A percentile compares a stretch with the other conserved stretches of the same genome.
phyloP scores from a whole-genome alignment of 345 rosid genomes.

The Lepidium sativum region DNA sequence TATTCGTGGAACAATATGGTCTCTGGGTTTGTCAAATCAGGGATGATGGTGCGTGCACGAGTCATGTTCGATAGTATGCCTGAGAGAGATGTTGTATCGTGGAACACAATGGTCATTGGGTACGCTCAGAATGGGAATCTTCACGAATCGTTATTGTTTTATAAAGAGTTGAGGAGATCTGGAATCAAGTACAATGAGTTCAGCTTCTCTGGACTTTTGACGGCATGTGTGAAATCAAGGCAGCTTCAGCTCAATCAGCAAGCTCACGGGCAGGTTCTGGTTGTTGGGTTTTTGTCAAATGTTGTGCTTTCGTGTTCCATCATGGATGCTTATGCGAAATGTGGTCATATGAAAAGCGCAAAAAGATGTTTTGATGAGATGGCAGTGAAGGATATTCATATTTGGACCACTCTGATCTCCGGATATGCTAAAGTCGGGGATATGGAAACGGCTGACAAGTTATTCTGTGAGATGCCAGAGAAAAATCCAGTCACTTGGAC shows the following conservation, averaged over 20 bases:
- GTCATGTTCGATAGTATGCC: slow-evolving; percentile 67
- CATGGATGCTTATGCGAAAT: slow-evolving; percentile 63
- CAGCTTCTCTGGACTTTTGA: slow-evolving; percentile 59
- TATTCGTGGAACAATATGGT: slow-evolving; percentile 68
- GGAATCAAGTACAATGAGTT: slow-evolving; percentile 51
- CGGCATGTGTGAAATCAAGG: slow-evolving; percentile 45
- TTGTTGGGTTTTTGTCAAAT: slow-evolving; percentile 49
- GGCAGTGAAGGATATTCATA: slow-evolving; percentile 45
- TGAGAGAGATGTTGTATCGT: slow-evolving; percentile 57
- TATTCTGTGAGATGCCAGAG: slow-evolving; percentile 57
- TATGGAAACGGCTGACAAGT: slow-evolving; percentile 46
- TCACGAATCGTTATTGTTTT: slow-evolving; percentile 39
- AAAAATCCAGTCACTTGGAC: slow-evolving; percentile 70
- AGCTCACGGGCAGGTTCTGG: slow-evolving; percentile 75
- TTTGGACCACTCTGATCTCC: slow-evolving; percentile 71
- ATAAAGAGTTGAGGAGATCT: slow-evolving; percentile 43
- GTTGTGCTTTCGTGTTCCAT: slow-evolving; percentile 46
- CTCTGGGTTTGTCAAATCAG: slow-evolving; percentile 56
- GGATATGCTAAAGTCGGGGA: slow-evolving; percentile 60
- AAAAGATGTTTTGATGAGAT: slow-evolving; percentile 57
- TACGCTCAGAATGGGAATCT: slow-evolving; percentile 39
- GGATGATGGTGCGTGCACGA: slow-evolving; percentile 51
- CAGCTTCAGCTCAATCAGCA: slow-evolving; percentile 41
- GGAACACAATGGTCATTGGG: slow-evolving; percentile 78
- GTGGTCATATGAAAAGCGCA: slow-evolving; percentile 50